Base-by-base conservation (phyloP, 2,329 filamentous ascomycete species). In the Aurifilum marmelostoma region DNA sequence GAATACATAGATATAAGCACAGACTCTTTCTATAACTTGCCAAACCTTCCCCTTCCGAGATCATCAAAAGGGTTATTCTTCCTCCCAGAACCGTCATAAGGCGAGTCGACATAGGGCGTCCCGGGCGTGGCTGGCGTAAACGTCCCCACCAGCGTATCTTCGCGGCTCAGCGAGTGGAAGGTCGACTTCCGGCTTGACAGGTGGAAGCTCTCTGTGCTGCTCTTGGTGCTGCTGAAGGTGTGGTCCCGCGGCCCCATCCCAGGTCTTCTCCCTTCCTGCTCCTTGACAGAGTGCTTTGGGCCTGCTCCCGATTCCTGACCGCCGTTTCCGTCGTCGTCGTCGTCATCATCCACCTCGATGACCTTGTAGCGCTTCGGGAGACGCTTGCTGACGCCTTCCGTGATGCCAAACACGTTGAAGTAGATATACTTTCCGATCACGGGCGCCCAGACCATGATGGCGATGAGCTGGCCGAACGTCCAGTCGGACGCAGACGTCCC, bases 401-500 rank as follows among this genome's bases (percentile, higher is more conserved):
- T 70, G 47, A 70, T 68, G 21, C 66, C 68, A 39, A 68, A 70
- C 18, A 47, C 39, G 39, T 71, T 71, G 64, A 63, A 69, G 37
- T 69, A 69, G 56, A 69, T 5, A 41, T 71, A 67, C 50, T 71
- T 71, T 21, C 66, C 70, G 18, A 73, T 66, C 3, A 74, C 72
- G 1, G 74, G 75, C 3, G 73, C 74, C 74, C 74, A 76, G 0
- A 75, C 70, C 58, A 74, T 69, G 4, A 75, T 69, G 18, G 74
- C 74, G 9, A 76, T 72, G 27, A 76, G 50, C 54, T 76, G 74
- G 14, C 74, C 75, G 58, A 73, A 76, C 1, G 72, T 72, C 75
- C 73, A 76, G 12, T 69, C 59, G 39, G 68, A 67, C 21, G 66
- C 24, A 67, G 50, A 32, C 18, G 61, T 67, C 32, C 65, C 71